Evolutionary conservation across 257 asterid genomes (phyloP), one percentile per base, ranked within the genome.

Genomic region (Nicotiana knightiana): DNA sequence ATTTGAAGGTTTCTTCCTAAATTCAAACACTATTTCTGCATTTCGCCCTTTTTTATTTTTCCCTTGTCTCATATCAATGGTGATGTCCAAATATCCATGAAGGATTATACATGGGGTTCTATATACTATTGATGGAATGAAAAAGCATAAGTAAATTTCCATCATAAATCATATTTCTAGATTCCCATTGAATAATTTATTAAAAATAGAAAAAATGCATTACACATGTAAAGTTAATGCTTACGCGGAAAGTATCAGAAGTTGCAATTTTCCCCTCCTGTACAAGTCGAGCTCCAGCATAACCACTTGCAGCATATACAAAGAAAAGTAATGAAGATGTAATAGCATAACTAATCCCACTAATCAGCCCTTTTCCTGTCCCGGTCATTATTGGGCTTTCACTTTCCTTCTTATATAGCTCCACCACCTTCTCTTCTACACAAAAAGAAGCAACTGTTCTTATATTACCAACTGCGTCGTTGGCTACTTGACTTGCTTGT

Each of bases 401-500:
- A 77, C 94, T 90, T 86, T 90, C 90, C 53, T 83, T 84, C 76
- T 82, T 80, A 89, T 91, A 91, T 15, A 90, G 4, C 26, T 85
- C 93, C 90, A 90, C 84, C 11, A 90, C 90, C 84, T 87, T 89
- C 18, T 91, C 94, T 83, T 91, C 94, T 32, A 90, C 93, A 57
- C 92, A 88, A 63, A 89, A 91, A 3, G 96, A 91, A 65, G 92
- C 93, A 81, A 91, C 93, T 16, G 94, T 90, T 86, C 96, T 87
- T 83, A 91, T 91, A 37, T 90, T 91, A 33, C 93, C 92, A 5
- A 91, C 93, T 13, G 94, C 94, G 83, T 91, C 96, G 62, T 85
- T 91, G 35, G 91, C 93, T 67, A 91, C 88, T 80, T 87, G 96
- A 87, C 93, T 91, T n/a, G 93, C 96, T 82, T 91, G 91, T 75